Base-by-base conservation (phyloP, 345 rosid genomes). In the Zanthoxylum bungeanum region DNA sequence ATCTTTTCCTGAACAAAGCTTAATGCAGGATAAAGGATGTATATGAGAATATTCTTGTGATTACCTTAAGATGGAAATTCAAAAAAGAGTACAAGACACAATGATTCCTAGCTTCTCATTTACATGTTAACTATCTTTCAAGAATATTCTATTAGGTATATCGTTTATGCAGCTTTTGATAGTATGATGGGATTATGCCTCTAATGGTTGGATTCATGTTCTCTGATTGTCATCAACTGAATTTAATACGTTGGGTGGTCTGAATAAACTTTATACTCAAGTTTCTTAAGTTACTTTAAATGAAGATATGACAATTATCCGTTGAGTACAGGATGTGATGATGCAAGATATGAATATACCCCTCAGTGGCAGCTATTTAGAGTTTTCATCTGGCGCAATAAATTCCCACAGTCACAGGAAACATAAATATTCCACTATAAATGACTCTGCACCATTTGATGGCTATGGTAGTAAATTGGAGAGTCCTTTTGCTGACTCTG, bases 271-370 rank as follows among this genome's bases (percentile, higher is more conserved):
- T 39, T 52, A 36, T 69, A 60, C n/a, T 50, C 60, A 9, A 63
- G 61, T 21, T 69, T 22, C 33, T 59, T 68, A 27, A 37, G 39
- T 60, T 55, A 31, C 25, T 39, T 61, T 60, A 39, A 76, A 49
- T 67, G 65, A 55, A 63, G 52, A 63, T 25, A 28, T 27, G 58
- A 40, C 53, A 57, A 40, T 34, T 68, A 17, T 37, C 61, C 63
- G 21, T 55, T 40, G 5, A 39, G 66, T 79, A 66, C 82, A 89
- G 97, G 92, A 92, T 47, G 75, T 69, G 22, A 53, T 84, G 60
- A 81, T 85, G 77, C 73, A 83, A 77, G 83, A 85, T 78, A 68
- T 78, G 50, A 76, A 78, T 56, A 57, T 70, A 70, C 83, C 84
- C 64, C 66, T 66, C 27, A 56, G 80, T 75, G 64, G 65, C 63